These are phyloP conservation scores for Mycena galopus DNA, from an alignment of 768 basidiomycete genomes.

Conservation along the genomic window DNA sequence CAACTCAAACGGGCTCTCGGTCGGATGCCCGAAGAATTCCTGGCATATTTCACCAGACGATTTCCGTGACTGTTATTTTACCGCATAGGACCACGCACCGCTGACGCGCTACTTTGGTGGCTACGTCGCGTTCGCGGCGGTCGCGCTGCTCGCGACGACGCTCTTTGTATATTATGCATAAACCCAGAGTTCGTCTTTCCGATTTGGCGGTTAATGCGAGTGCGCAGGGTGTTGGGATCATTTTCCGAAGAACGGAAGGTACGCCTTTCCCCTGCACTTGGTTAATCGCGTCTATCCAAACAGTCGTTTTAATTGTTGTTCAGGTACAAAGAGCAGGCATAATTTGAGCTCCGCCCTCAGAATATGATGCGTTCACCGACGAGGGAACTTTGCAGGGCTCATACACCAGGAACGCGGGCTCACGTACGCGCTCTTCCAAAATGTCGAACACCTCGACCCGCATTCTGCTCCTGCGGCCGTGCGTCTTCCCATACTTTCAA, in stretches of 20 bases:
- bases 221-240: constrained; percentile 48
- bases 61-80: constrained; percentile 93
- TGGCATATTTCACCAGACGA: constrained; percentile 93
- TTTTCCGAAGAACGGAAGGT: constrained; percentile 62
- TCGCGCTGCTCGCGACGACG: neutral
- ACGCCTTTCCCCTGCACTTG: neutral
- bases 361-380: constrained; percentile 66
- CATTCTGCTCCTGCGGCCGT: constrained; percentile 28
- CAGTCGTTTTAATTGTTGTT: constrained; percentile 46
- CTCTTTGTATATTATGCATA: constrained; percentile 35
- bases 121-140: constrained; percentile 12
- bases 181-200: constrained; percentile 60
- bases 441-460: constrained; percentile 37
- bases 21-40: constrained; percentile 91
- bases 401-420: constrained; percentile 68
- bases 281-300: neutral
- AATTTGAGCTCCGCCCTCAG: constrained; percentile 39
- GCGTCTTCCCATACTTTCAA: neutral
- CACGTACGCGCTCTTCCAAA: constrained; percentile 41
- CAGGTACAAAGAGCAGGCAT: constrained; percentile 44
- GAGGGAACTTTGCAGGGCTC: constrained; percentile 62
- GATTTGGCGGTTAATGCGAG: constrained; percentile 62
- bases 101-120: constrained; percentile 13
- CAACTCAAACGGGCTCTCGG: neutral
- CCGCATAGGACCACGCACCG: neutral